Percentiles rank a stretch among this genome's conserved stretches.
phyloP scores from a whole-genome alignment of 2,329 filamentous ascomycete genomes.

The Alternaria incomplexa region DNA sequence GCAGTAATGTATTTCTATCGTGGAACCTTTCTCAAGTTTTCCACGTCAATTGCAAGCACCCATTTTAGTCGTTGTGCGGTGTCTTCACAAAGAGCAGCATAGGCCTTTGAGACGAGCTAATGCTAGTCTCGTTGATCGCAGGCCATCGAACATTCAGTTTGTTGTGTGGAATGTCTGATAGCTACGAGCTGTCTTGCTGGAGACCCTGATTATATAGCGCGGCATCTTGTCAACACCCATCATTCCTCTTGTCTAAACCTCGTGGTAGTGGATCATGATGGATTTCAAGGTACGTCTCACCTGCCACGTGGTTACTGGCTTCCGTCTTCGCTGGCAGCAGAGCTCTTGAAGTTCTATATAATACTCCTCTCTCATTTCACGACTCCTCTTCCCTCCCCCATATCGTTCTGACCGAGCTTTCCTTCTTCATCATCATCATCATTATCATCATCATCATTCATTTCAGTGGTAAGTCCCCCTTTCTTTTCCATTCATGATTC shows the following conservation, averaged over 20 bases:
- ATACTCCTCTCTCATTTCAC: neutral
- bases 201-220: neutral
- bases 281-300: neutral
- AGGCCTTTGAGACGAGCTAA: neutral
- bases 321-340: neutral
- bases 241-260: neutral
- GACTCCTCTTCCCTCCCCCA: neutral
- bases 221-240: neutral
- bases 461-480: neutral
- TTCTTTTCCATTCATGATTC: neutral
- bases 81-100: neutral
- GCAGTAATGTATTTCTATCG: neutral
- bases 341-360: neutral
- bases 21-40: neutral
- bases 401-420: neutral
- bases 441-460: neutral
- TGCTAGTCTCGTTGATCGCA: neutral
- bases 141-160: neutral
- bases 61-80: fast-evolving
- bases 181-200: neutral
- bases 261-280: neutral
- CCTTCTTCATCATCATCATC: neutral
- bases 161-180: neutral
- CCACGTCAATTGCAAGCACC: neutral
- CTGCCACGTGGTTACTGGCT: neutral